Conservation (phyloP, 1,139 yeast species). For the Williopsis jadinii region DNA sequence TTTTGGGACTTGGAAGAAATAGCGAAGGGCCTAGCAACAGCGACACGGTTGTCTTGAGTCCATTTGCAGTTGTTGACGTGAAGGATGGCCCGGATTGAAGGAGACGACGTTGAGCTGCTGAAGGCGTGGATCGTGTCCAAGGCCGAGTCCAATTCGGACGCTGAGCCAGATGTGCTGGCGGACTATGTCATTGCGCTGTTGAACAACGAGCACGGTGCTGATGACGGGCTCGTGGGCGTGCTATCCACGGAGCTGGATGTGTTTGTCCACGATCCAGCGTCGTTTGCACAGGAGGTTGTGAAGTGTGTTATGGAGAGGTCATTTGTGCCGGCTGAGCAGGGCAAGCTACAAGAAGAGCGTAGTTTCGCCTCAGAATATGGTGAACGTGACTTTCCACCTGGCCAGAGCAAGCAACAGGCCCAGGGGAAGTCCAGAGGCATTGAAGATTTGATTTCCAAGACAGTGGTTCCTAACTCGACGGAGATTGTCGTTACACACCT, state of each 20-base stretch:
- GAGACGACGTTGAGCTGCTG: constrained; percentile 17
- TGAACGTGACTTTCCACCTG: constrained; percentile 10
- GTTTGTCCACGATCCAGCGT: constrained; percentile 19
- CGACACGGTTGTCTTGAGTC: no score
- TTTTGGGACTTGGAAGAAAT: no score
- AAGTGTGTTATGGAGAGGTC: constrained; percentile 17
- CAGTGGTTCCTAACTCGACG: constrained; percentile 17
- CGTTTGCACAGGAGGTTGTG: constrained; percentile 27
- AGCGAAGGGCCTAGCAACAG: no score
- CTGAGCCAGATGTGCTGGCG: constrained; percentile 36
- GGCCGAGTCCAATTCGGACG: constrained; percentile 29
- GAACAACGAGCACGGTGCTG: constrained; percentile 29
- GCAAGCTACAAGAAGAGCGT: background rate
- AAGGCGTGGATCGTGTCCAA: constrained; percentile 32
- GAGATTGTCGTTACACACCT: constrained; percentile 34
- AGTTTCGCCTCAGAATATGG: constrained; percentile 5
- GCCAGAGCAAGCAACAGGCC: constrained; percentile 1
- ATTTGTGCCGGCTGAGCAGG: constrained; percentile 6
- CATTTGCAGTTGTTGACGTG: no score
- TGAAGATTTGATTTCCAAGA: constrained; percentile 13
- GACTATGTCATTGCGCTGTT: constrained; percentile 39
- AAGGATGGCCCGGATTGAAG: background rate
- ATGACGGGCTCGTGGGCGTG: constrained; percentile 24
- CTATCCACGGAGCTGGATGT: constrained; percentile 32
- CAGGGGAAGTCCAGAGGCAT: constrained; percentile 3